Evolutionary conservation across 371 early-diverging fungal genomes (phyloP), one percentile per base, ranked within the genome.

Genomic region (Apophysomyces sp.): DNA sequence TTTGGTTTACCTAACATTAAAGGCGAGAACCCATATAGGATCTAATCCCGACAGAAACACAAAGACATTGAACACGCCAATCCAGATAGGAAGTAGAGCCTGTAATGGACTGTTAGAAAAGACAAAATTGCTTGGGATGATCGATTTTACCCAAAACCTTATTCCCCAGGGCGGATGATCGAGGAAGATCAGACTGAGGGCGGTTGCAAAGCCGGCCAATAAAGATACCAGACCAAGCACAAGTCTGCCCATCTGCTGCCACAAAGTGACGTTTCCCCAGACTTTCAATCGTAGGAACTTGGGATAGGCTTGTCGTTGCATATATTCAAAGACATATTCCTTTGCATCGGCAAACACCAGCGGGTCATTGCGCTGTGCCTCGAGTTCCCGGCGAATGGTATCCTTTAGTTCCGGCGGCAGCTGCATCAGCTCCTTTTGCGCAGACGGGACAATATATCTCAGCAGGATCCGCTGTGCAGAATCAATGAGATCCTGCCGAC

Each of bases 301-400:
- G 13, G 87, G 86, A 60, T 83, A 89, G 16, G 81, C 78, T 24
- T 75, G 71, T 26, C 72, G 66, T 54, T 83, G 79, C 85, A 89
- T 87, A 2, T 74, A 74, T 18, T 82, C 78, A 70, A 81, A 82
- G n/a, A 82, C 62, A 60, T 82, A 81, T 12, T 84, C 71, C 34
- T 87, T 85, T 3, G 84, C 87, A 59, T 86, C 86, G 7, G 68
- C 57, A 69, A 84, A 87, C 5, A 89, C 69, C 15, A 78, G 49
- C 4, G 84, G 84, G 66, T 83, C 83, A 52, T 80, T 83, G 12
- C 83, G 71, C 7, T 74, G 65, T 8, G 76, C 74, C 11, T 72
- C 66, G 0, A 71, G 54, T 49, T 73, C 74, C 26, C 62, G 58
- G 15, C 71, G 63, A 26, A 83, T 75, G 4, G 63, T 62, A 6